These are phyloP conservation scores for Blastocrithidia nonstop DNA, from an alignment of 208 protist genomes.

Conservation along the genomic window DNA sequence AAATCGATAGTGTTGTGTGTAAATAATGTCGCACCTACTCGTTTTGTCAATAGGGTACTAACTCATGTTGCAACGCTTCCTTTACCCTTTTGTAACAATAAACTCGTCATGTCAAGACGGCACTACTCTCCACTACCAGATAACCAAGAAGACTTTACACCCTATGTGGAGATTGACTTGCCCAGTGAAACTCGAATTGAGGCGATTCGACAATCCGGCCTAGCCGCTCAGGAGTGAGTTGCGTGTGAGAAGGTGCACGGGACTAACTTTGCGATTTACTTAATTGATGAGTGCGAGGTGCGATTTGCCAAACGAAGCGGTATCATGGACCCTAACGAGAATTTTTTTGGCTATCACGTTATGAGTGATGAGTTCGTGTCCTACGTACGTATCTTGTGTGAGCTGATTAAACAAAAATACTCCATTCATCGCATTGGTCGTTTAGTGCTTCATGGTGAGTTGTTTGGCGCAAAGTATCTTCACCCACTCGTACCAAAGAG, in stretches of 20 bases:
- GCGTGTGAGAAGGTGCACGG: constrained; percentile 80
- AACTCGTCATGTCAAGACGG: constrained; percentile 10
- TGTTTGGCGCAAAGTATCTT: constrained; percentile 79
- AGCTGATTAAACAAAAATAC: constrained; percentile 62
- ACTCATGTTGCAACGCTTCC: no score
- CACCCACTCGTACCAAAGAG: constrained; percentile 75
- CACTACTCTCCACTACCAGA: constrained; percentile 42
- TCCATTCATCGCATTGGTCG: constrained; percentile 45
- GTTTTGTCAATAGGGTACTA: no score
- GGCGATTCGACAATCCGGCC: constrained; percentile 39
- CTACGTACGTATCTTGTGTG: constrained; percentile 42
- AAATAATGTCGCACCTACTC: no score
- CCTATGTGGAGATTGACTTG: constrained; percentile 74
- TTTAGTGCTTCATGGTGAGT: constrained; percentile 66
- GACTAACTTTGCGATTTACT: constrained; percentile 74
- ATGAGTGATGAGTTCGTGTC: constrained; percentile 51
- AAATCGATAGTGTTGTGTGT: no score
- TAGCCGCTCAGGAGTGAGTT: constrained; percentile 65
- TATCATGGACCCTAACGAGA: constrained; percentile 79
- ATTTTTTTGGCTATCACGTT: constrained; percentile 84
- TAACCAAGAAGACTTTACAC: constrained; percentile 61
- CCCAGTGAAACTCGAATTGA: constrained; percentile 69
- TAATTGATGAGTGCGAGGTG: constrained; percentile 41
- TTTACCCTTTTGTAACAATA: no score
- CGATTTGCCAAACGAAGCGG: constrained; percentile 74